Evolutionary conservation across 1,139 yeast species (phyloP), one percentile per base, ranked within the genome.

Genomic region (Yamadazyma triangularis): DNA sequence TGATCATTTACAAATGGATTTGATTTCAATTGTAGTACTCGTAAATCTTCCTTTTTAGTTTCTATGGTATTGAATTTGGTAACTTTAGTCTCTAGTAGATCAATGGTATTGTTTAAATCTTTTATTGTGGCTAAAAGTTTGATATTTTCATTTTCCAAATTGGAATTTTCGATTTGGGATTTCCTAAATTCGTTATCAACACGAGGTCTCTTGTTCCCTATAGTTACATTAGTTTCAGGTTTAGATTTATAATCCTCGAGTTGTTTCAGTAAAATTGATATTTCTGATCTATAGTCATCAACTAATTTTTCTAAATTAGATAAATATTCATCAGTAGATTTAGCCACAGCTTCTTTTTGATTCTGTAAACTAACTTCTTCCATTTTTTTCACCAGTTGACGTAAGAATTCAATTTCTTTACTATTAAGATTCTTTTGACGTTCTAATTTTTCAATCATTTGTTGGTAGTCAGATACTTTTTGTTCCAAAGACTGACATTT

Each of bases 1-100:
- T 85, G 93, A 44, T 80, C 83, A 15, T 64, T 64, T 3, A 71
- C 43, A n/a, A 80, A 69, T 1, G 95, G 94, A 48, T 82, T 85
- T 24, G 74, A 69, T 33, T 79, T 68, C 32, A 84, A 56, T 51
- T 84, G 86, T 13, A 87, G 53, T 1, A 85, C 66, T 28, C 79
- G 70, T 3, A 68, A 51, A 27, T 55, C 53, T n/a, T 53, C 46
- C 34, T 61, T 62, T 38, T 73, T 69, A 10, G 36, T 16, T 20
- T 51, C 35, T 4, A 60, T 38, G 11, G 42, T 32, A 13, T 50
- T 45, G 3, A 65, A 44, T 4, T 37, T 41, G 2, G 30, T 30
- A 5, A 39, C 13, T 24, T 44, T 42, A 1, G 38, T 10, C 18
- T 41, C 27, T n/a, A 43, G 28, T 3, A 28, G 13, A 4, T 33